Evolutionary conservation across 768 basidiomycete genomes (phyloP).

Genomic region (Leccinellum rugosiceps): DNA sequence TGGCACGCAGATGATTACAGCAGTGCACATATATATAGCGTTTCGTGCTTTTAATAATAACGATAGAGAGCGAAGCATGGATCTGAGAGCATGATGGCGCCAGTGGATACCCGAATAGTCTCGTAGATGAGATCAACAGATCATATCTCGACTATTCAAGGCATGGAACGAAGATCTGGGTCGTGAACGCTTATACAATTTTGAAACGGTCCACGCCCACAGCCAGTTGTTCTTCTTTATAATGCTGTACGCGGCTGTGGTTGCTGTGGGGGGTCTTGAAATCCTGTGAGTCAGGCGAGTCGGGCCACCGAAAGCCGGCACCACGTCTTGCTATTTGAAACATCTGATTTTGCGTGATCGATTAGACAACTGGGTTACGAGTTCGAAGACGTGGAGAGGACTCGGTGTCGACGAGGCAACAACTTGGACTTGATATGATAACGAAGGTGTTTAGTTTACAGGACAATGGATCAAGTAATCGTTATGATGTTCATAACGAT

Average conservation of each 20-base stretch:
- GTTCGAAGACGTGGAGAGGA: not conserved
- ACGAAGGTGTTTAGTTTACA: not conserved
- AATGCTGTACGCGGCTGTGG: constrained; percentile 22
- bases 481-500: not conserved
- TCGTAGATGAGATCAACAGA: not conserved
- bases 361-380: not conserved
- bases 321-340: not conserved
- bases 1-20: no score
- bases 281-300: constrained; percentile 11
- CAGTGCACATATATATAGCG: no score
- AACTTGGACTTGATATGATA: not conserved
- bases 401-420: not conserved
- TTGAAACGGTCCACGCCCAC: not conserved
- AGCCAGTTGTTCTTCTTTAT: not conserved
- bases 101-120: no score
- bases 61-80: no score
- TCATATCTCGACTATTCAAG: not conserved
- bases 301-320: not conserved
- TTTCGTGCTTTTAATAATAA: no score
- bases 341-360: not conserved
- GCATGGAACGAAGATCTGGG: no score
- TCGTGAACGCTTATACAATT: not conserved
- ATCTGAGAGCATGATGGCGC: no score
- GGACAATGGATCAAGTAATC: not conserved
- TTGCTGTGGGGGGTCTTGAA: constrained; percentile 7